Evolutionary conservation across 1,139 yeast genomes (phyloP), one percentile per base, ranked within the genome.

Genomic region (Lodderomyces pseudojiufengensis): DNA sequence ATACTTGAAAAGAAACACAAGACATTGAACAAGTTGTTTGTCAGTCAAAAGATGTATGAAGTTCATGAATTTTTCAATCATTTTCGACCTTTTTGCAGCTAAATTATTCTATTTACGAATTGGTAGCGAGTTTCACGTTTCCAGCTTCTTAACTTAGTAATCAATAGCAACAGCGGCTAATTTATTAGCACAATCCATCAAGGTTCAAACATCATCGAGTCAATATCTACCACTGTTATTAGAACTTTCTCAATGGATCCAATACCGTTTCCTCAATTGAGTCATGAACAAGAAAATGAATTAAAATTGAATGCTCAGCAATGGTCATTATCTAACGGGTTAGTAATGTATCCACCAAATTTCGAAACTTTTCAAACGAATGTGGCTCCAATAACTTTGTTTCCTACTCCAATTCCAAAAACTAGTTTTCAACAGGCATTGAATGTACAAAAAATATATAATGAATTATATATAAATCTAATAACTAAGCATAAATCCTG

Each of bases 341-440:
- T 88, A 37, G 73, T 80, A 12, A 81, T 90, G 78, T 80, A 84
- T 49, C 87, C 88, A 2, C 80, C 82, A 3, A 61, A 69, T 27
- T 81, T 71, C 56, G 33, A 59, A 14, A 30, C 44, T 1, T 67
- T 53, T 43, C 65, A 61, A 52, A 82, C 85, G 12, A 70, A 70
- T 33, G 75, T 74, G 41, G 95, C 96, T 3, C 97, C 98, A 18
- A 78, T 87, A 9, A 90, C 98, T 1, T 53, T 90, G 29, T 87
- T 73, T 51, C 99, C 98, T 3, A 85, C 97, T 0, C 95, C 95
- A 9, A 80, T 90, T 46, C 90, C 96, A 2, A 70, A 63, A 43
- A 38, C 53, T 2, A 78, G 84, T 35, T 90, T 86, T 54, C 65
- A 76, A 13, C 69, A 72, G 41, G 95, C 96, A 1, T 52, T 76